A percentile compares a stretch with the other conserved stretches of the same genome.
Conservation (phyloP, 2,329 filamentous ascomycete genomes). For the Nigrospora osmanthi region DNA sequence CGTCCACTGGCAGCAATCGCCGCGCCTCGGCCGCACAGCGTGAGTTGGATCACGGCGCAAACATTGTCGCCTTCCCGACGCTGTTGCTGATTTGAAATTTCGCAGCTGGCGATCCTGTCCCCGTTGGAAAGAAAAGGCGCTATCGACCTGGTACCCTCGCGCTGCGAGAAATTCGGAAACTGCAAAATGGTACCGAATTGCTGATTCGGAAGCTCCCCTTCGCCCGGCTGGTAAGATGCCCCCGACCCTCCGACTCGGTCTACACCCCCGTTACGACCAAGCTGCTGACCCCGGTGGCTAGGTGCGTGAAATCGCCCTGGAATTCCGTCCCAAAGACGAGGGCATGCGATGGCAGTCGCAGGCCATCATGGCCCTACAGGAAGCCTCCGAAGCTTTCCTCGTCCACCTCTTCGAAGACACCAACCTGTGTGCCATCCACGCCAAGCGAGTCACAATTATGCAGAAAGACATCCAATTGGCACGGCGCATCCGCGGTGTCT, state of each 20-base stretch:
- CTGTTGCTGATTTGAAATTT: slow-evolving; percentile 11
- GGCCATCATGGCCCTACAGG: slow-evolving; percentile 86
- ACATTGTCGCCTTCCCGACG: slow-evolving; percentile 11
- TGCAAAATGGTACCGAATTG: slow-evolving; percentile 95
- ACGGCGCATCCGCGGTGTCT: slow-evolving; percentile 67
- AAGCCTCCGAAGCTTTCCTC: slow-evolving; percentile 92
- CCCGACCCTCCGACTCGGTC: slow-evolving; percentile 4
- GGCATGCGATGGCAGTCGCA: slow-evolving; percentile 94
- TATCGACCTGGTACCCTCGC: slow-evolving; percentile 91
- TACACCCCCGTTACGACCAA: slow-evolving; percentile 53
- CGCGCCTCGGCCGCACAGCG: slow-evolving; percentile 8
- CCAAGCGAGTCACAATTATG: slow-evolving; percentile 94
- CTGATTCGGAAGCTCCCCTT: slow-evolving; percentile 96
- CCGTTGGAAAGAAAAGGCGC: slow-evolving; percentile 81
- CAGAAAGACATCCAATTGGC: slow-evolving; percentile 97
- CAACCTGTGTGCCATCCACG: slow-evolving; percentile 93
- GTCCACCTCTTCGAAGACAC: slow-evolving; percentile 95
- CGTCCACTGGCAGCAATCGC: background rate
- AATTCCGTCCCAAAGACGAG: slow-evolving; percentile 52
- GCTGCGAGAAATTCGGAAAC: slow-evolving; percentile 96
- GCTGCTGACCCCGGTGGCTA: slow-evolving; percentile 74
- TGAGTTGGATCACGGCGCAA: slow-evolving; percentile 22
- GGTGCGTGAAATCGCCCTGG: slow-evolving; percentile 66
- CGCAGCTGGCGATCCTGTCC: slow-evolving; percentile 66
- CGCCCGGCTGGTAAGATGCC: slow-evolving; percentile 68